These are phyloP conservation scores for Dactylellina sp. DNA, from an alignment of 2,329 filamentous ascomycete species.

Conservation along the genomic window DNA sequence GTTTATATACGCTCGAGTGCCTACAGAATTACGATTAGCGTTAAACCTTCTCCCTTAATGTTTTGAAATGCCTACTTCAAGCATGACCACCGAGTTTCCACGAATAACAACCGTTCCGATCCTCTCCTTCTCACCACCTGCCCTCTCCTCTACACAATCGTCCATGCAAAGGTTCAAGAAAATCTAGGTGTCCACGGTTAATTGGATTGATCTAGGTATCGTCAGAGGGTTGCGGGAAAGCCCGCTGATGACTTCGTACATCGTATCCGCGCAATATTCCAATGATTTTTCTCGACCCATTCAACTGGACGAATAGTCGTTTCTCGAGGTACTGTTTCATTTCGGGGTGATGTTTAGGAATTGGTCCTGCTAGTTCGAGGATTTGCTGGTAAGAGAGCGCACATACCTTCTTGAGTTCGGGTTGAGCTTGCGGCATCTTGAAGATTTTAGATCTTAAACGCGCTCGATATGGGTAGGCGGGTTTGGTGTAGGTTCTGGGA, in stretches of 20 bases:
- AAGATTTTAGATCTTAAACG: not conserved
- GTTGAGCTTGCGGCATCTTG: conserved; percentile 94
- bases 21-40: conserved; percentile 18
- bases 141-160: conserved; percentile 94
- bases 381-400: conserved; percentile 29
- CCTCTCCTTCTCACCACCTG: conserved; percentile 86
- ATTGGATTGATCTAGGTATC: not conserved
- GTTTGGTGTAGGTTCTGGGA: conserved; percentile 11
- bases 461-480: not conserved
- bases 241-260: conserved; percentile 68
- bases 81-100: conserved; percentile 98
- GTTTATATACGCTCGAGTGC: conserved; percentile 56
- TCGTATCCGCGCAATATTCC: conserved; percentile 95
- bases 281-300: conserved; percentile 96
- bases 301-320: conserved; percentile 95
- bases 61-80: conserved; percentile 72
- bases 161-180: conserved; percentile 98
- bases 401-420: conserved; percentile 95
- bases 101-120: conserved; percentile 97
- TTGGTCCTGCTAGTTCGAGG: not conserved
- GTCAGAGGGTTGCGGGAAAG: not conserved
- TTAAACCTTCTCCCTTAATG: not conserved
- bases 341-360: conserved; percentile 34
- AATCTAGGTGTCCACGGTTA: conserved; percentile 71
- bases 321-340: conserved; percentile 92